Evolutionary conservation across 371 early-diverging fungal genomes (phyloP).

Genomic region (Mortierella sp.): DNA sequence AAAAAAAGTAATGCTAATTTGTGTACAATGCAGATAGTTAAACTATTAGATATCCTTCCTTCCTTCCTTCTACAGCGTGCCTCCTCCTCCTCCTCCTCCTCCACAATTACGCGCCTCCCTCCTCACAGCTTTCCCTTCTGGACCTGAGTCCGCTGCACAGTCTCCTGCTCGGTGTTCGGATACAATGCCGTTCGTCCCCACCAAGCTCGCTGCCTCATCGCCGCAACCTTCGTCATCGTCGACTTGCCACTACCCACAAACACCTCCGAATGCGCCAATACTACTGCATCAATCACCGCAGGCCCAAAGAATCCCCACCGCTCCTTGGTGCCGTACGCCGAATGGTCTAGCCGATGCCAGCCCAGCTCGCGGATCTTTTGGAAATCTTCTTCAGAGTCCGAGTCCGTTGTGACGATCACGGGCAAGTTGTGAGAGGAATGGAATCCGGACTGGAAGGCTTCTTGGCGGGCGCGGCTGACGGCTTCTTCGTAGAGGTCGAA

Average conservation of each 20-base stretch:
- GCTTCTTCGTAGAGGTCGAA: slow-evolving; percentile 16
- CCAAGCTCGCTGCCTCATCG: slow-evolving; percentile 25
- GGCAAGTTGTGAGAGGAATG: slow-evolving; percentile 5
- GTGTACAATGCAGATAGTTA: neutral
- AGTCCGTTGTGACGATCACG: slow-evolving; percentile 33
- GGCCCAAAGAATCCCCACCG: slow-evolving; percentile 30
- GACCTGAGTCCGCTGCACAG: neutral
- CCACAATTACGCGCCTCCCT: no score
- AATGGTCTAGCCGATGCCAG: slow-evolving; percentile 34
- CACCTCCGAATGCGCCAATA: slow-evolving; percentile 33
- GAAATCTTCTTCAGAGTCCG: slow-evolving; percentile 14
- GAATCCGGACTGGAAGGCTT: neutral
- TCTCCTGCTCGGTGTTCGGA: neutral
- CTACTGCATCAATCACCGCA: slow-evolving; percentile 27
- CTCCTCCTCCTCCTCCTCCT: neutral
- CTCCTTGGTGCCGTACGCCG: neutral
- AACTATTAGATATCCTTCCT: neutral
- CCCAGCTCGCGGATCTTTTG: slow-evolving; percentile 12
- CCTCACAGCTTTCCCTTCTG: neutral
- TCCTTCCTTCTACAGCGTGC: neutral
- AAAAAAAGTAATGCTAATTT: neutral
- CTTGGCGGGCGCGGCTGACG: slow-evolving; percentile 11
- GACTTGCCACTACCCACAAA: slow-evolving; percentile 25
- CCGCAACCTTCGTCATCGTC: slow-evolving; percentile 33
- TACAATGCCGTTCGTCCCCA: slow-evolving; percentile 20